Base-by-base conservation (phyloP, 2,329 filamentous ascomycete genomes). In the Westerdykella ornata region DNA sequence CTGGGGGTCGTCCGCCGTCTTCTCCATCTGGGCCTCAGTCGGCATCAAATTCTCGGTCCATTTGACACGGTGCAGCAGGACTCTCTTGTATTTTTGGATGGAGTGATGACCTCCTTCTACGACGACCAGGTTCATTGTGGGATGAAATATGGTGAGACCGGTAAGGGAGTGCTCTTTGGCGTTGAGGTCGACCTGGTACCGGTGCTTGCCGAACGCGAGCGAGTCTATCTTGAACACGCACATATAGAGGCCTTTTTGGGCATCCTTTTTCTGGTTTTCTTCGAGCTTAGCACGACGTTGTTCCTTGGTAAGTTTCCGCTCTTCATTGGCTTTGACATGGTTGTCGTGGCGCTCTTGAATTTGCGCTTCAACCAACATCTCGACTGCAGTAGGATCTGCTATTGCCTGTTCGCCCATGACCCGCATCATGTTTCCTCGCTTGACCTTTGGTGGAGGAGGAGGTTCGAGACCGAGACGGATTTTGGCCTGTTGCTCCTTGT, bases 401-500 rank as follows among this genome's bases (percentile, higher is more conserved):
- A 98, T 90, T 14, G 83, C 83, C 67, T 88, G 84, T 62, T 96
- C 88, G 48, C 92, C 92, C 42, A 96, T 75, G 20, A 98, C 92
- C 43, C 89, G 84, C 92, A 98, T 98, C 61, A 98, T 78, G 65
- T 98, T 98, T 43, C 84, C 86, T 67, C 94, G 94, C 70, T 96
- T 97, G 53, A 98, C 88, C 68, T 97, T 98, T 9, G 92, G 90
- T 18, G 89, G 85, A 19, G 89, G 88, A 15, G 90, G 87, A 3
- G 89, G 88, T 45, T 90, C 84, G 12, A 98, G 75, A 15, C 92
- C 92, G 9, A 98, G 73, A 44, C 90, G 79, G 47, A 97, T 92
- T 71, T 98, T 97, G 29, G 90, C 89, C 68, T 98, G 92, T 60
- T 89, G 83, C 67, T 98, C 94, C 65, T 97, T 97, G 49, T 94